Percentiles rank a stretch among this genome's conserved stretches.
These are phyloP conservation scores for Rhodotorula sp. DNA, from an alignment of 1,284 basidiomycete genomes.

Conservation along the genomic window DNA sequence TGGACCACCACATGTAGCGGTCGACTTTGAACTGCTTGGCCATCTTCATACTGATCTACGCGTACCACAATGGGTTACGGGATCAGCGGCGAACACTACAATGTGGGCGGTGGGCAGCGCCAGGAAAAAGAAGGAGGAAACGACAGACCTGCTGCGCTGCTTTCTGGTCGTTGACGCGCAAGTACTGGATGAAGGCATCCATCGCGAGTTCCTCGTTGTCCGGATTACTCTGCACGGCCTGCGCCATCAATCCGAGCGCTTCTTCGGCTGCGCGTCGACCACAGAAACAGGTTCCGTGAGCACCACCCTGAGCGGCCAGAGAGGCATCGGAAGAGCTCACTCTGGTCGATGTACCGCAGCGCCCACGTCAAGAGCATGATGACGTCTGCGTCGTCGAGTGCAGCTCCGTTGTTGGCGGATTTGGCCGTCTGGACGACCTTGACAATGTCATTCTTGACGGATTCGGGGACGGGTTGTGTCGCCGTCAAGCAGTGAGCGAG, in stretches of 20 bases:
- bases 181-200: conserved; percentile 68
- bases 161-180: conserved; percentile 40
- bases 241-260: conserved; percentile 46
- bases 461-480: conserved; percentile 71
- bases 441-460: conserved; percentile 59
- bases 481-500: conserved; percentile 69
- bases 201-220: conserved; percentile 73
- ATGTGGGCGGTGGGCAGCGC: conserved; percentile 10
- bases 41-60: conserved; percentile 55
- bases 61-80: background rate
- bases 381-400: conserved; percentile 61
- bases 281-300: background rate
- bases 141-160: conserved; percentile 46
- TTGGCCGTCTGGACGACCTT: conserved; percentile 48
- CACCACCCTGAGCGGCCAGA: background rate
- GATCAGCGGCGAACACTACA: background rate
- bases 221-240: conserved; percentile 59
- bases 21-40: conserved; percentile 73
- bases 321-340: conserved; percentile 53
- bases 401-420: conserved; percentile 66
- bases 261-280: conserved; percentile 32
- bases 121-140: background rate
- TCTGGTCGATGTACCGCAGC: conserved; percentile 71
- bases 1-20: conserved; percentile 76
- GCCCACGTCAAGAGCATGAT: conserved; percentile 46